Evolutionary conservation across 768 basidiomycete genomes (phyloP).

Genomic region (Porphyrellus cyaneotinctus): DNA sequence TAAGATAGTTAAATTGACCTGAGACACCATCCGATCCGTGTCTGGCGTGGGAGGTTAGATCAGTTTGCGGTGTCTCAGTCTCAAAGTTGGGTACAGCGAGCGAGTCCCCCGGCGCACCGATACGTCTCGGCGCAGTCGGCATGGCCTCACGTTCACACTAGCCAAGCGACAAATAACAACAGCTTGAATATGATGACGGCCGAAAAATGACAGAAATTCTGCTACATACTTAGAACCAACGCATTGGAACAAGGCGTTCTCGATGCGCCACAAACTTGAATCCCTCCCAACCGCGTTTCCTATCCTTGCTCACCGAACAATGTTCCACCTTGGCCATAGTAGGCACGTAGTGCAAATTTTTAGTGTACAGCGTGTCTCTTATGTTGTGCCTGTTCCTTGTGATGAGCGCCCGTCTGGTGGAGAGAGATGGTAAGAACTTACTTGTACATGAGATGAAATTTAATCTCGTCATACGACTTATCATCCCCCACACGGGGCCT

Average conservation of each 20-base stretch:
- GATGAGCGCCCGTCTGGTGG: background rate
- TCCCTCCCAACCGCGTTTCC: background rate
- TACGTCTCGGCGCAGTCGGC: no score
- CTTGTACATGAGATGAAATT: background rate
- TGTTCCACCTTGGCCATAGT: background rate
- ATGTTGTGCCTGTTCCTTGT: background rate
- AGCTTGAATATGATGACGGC: no score
- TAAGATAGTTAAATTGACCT: no score
- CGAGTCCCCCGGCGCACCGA: no score
- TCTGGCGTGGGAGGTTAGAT: no score
- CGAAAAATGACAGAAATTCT: no score
- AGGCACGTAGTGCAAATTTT: background rate
- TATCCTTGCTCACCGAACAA: background rate
- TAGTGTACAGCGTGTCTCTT: no score
- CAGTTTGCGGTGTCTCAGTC: no score
- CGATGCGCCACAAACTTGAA: background rate
- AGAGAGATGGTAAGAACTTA: background rate
- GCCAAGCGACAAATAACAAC: no score
- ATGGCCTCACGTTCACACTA: no score
- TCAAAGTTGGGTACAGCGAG: no score
- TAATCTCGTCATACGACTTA: background rate
- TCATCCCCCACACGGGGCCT: background rate
- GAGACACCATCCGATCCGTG: no score
- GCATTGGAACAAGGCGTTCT: background rate
- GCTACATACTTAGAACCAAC: background rate